These are phyloP conservation scores for Cinnamomum micranthum DNA, from an alignment of 164 flowering plant genomes.

Conservation along the genomic window DNA sequence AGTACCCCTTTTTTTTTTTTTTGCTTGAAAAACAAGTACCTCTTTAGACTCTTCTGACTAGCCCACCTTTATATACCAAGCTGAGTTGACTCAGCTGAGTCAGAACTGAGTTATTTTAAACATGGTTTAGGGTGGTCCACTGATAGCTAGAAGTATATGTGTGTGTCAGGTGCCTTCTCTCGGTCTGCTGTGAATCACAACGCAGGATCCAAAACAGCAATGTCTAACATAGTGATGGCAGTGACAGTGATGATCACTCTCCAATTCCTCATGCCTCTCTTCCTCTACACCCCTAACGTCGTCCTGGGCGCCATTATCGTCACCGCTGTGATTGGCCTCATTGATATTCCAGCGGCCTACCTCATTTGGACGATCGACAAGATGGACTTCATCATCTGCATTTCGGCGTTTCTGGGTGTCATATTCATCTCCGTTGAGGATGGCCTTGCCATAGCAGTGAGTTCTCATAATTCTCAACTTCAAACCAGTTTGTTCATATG, in stretches of 20 bases:
- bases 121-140: conserved; percentile 1
- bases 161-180: conserved; percentile 77
- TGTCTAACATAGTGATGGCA: conserved; percentile 79
- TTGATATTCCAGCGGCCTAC: conserved; percentile 46
- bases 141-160: neutral
- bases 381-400: conserved; percentile 70
- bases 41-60: no score
- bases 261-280: conserved; percentile 67
- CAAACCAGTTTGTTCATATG: no score
- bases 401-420: conserved; percentile 71
- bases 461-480: neutral
- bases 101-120: neutral
- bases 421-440: conserved; percentile 62
- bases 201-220: conserved; percentile 65
- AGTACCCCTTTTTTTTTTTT: no score
- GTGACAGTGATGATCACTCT: conserved; percentile 60
- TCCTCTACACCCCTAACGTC: conserved; percentile 81
- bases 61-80: no score
- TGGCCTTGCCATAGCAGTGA: conserved; percentile 71
- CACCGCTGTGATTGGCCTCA: conserved; percentile 84
- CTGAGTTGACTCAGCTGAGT: no score
- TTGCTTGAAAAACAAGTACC: no score
- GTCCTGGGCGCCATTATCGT: conserved; percentile 81
- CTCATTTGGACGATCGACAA: conserved; percentile 70
- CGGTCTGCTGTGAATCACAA: conserved; percentile 80